Base-by-base conservation (phyloP, 2,329 filamentous ascomycete genomes). In the Monosporascus sp. region DNA sequence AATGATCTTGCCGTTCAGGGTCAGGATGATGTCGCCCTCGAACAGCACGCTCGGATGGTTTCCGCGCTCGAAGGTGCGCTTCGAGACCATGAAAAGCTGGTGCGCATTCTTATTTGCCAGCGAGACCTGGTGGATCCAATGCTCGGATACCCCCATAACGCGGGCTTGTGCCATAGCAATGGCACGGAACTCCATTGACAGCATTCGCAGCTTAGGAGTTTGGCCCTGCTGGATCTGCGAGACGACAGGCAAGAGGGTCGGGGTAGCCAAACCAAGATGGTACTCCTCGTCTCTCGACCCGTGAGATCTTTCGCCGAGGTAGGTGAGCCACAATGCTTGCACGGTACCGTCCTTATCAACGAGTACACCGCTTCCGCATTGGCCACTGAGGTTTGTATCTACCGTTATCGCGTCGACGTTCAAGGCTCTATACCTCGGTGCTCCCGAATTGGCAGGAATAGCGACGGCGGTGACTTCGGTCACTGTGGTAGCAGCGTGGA, bases 361-460 rank as follows among this genome's bases (percentile, higher is more conserved):
- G 38, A 99, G 80, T 1, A 97, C 95, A 66, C 95, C 95, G 57
- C 90, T 96, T 51, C 92, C 93, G 66, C 94, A 97, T 65, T 96
- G 91, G 2, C 87, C 86, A 55, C 90, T 93, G 5, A 99, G 79
- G 57, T 86, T 92, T 4, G 93, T 97, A 67, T 99, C 94, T 27
- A 99, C 91, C 0, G 93, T 97, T 65, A 99, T 96, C 47, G 94
- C 94, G 68, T 97, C 94, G 11, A 97, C 84, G 62, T 99, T 97
- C 64, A 96, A 89, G 20, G 94, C 94, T 4, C 95, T 85, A 68
- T 99, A 99, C 56, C 94, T 82, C 5, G 94, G 94, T 6, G 94
- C 93, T 1, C 90, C 85, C 0, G 89, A 87, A 71, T 96, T 97
- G 25, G 94, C 91, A 1, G 94, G 95, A 56, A 99, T 97, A 1